These are phyloP conservation scores for sorghum (Sorghum bicolor) DNA, from an alignment of 176 grass and related monocot species.

Conservation along the genomic window DNA sequence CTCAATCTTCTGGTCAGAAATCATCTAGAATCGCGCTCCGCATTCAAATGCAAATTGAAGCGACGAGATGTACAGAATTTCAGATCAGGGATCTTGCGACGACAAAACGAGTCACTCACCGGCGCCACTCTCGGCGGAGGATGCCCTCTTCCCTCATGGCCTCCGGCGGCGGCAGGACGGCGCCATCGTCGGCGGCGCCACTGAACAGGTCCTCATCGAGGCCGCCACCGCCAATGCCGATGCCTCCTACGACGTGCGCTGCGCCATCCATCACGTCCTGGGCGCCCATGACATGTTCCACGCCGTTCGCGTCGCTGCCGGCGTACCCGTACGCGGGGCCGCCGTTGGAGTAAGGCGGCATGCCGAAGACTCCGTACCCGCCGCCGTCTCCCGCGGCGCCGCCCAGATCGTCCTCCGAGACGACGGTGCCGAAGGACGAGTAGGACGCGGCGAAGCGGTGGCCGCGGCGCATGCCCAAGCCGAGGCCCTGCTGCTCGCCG, in stretches of 20 bases:
- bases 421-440: conserved; percentile 53
- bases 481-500: background rate
- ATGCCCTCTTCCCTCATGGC: conserved; percentile 61
- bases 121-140: conserved; percentile 61
- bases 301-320: conserved; percentile 7
- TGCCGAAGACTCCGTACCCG: conserved; percentile 14
- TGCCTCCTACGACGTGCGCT: background rate
- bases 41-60: no score
- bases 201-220: conserved; percentile 39
- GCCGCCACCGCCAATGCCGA: background rate
- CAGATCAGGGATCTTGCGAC: background rate
- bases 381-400: background rate
- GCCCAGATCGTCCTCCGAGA: conserved; percentile 44
- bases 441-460: conserved; percentile 49
- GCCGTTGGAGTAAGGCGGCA: conserved; percentile 15
- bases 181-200: conserved; percentile 20
- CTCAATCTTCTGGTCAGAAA: background rate
- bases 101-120: conserved; percentile 34
- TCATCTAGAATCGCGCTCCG: background rate
- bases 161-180: conserved; percentile 57
- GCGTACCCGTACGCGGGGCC: conserved; percentile 19
- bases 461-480: conserved; percentile 37
- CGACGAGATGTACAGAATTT: background rate
- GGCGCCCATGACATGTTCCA: conserved; percentile 18
- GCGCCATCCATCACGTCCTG: conserved; percentile 35